These are phyloP conservation scores for Plenodomus lindquistii DNA, from an alignment of 2,329 filamentous ascomycete genomes.

Conservation along the genomic window DNA sequence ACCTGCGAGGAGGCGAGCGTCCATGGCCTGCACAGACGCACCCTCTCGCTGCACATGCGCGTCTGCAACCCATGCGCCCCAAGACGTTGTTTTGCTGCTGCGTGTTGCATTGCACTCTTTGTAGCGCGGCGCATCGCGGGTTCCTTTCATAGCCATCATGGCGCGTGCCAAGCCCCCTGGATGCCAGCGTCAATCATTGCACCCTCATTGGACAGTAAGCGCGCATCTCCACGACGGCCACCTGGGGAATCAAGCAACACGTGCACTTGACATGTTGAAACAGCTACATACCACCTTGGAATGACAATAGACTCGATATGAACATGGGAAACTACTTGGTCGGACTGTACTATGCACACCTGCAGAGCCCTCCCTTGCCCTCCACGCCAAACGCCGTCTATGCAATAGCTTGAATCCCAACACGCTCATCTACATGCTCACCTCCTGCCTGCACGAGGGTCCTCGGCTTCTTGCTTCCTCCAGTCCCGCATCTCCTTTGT, in stretches of 20 bases:
- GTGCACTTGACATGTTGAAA: background rate
- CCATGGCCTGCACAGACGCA: conserved; percentile 4
- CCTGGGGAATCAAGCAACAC: background rate
- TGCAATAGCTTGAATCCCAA: conserved; percentile 4
- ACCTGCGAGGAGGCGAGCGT: conserved; percentile 1
- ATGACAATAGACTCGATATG: background rate
- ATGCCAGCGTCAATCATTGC: conserved; percentile 1
- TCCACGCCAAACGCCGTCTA: conserved; percentile 6
- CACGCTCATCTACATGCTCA: conserved; percentile 54
- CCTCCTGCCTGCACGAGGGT: conserved; percentile 69
- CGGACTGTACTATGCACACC: background rate
- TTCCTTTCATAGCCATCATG: too few relatives aligned
- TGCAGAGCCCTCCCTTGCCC: background rate
- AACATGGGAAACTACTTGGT: background rate
- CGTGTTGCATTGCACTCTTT: background rate
- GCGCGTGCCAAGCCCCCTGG: background rate
- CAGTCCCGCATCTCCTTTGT: conserved; percentile 91
- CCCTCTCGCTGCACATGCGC: background rate
- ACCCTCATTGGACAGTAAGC: conserved; percentile 10
- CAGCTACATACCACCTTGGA: too few relatives aligned
- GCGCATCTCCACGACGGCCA: conserved; percentile 8
- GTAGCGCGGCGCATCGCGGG: too few relatives aligned
- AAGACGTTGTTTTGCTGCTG: background rate
- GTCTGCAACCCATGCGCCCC: background rate
- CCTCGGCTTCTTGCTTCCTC: conserved; percentile 75